phyloP scores from a whole-genome alignment of 306 rosid species.

The Mimosa pudica region DNA sequence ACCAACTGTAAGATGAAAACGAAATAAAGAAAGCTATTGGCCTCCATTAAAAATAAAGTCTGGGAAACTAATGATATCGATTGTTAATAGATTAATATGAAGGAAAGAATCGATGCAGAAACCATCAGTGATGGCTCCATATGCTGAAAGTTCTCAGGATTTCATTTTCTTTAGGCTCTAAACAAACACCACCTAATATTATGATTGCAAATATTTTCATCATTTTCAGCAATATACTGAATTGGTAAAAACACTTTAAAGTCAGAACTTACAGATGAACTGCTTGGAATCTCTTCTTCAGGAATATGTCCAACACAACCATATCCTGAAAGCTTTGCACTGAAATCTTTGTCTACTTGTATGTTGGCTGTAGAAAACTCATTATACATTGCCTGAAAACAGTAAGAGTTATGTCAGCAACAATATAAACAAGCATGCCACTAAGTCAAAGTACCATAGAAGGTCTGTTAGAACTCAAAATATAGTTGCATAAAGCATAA shows the following conservation, averaged over 20 bases:
- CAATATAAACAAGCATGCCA: constrained; percentile 3
- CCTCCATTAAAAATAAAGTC: constrained; percentile 26
- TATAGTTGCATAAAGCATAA: constrained; percentile 1
- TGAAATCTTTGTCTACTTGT: constrained; percentile 96
- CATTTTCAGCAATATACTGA: constrained; percentile 29
- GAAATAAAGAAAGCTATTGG: constrained; percentile 11
- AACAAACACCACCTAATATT: constrained; percentile 3
- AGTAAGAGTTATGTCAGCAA: constrained; percentile 39
- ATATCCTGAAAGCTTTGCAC: constrained; percentile 99
- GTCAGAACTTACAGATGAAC: constrained; percentile 68
- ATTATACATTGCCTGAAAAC: constrained; percentile 91
- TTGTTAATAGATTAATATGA: constrained; percentile 1
- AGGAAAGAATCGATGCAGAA: constrained; percentile 29
- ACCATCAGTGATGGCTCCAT: neutral
- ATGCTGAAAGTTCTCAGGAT: neutral
- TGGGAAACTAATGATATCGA: neutral
- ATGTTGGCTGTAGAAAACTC: constrained; percentile 92
- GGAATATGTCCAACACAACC: constrained; percentile 95
- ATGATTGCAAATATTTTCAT: constrained; percentile 18
- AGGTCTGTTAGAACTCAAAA: neutral
- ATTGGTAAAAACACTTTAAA: constrained; percentile 4
- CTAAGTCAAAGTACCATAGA: neutral
- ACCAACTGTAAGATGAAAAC: constrained; percentile 20
- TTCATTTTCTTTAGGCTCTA: neutral
- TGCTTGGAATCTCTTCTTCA: constrained; percentile 77